Conservation (phyloP, 305 asterid genomes). For the Fraxinus ornus region DNA sequence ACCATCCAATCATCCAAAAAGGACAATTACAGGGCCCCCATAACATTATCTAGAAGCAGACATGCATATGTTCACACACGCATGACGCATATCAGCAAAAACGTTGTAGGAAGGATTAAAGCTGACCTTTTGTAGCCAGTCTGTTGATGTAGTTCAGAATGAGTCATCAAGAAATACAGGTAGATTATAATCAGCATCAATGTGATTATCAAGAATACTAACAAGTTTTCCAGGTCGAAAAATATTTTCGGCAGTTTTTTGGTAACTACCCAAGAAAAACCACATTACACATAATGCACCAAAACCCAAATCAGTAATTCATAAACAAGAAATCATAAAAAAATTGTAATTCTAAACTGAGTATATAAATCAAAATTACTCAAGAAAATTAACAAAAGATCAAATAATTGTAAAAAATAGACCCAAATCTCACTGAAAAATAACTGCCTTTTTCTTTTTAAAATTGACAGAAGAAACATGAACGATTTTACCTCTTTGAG, state of each 20-base stretch:
- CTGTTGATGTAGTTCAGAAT: conserved; percentile 21
- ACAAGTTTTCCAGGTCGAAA: background rate
- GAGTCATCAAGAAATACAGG: conserved; percentile 27
- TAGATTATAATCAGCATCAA: conserved; percentile 23
- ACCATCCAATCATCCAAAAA: background rate
- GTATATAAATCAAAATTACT: background rate
- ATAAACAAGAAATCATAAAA: background rate
- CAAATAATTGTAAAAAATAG: background rate
- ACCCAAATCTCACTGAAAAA: background rate
- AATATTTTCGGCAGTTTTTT: too few species aligned
- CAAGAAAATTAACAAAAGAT: too few species aligned
- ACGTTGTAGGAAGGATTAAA: conserved; percentile 17
- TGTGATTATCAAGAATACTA: background rate
- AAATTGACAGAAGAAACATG: background rate
- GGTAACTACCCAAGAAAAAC: background rate
- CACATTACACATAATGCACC: background rate
- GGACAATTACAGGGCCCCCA: background rate
- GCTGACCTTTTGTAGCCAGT: conserved; percentile 42
- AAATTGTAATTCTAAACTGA: background rate
- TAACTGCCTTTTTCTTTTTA: too few species aligned
- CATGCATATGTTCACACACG: background rate
- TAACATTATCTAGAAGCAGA: background rate
- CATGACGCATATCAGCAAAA: background rate
- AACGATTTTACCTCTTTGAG: background rate
- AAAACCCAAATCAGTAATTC: background rate